A percentile compares a stretch with the other conserved stretches of the same genome.
Conservation (phyloP, 75 land plant species). For the Picea sitchensis region DNA sequence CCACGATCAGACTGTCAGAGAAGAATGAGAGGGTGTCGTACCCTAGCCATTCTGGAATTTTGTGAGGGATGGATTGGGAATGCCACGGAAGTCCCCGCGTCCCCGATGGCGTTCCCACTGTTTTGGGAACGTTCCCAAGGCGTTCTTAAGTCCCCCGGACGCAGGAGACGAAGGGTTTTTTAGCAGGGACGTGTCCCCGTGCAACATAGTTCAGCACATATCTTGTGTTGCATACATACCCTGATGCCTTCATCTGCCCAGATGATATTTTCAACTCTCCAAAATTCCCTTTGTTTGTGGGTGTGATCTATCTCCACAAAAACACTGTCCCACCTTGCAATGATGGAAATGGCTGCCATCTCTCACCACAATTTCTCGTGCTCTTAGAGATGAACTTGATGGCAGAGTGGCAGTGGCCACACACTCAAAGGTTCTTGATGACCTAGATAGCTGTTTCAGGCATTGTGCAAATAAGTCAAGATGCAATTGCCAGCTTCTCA, state of each 20-base stretch:
- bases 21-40: conserved; percentile 14
- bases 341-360: conserved; percentile 28
- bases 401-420: conserved; percentile 44
- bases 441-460: conserved; percentile 22
- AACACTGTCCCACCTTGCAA: too few species aligned
- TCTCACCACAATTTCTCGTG: conserved; percentile 31
- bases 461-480: conserved; percentile 29
- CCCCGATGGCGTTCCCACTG: too few species aligned
- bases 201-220: conserved; percentile 8
- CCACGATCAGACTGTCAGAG: too few species aligned
- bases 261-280: conserved; percentile 53
- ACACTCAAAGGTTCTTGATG: conserved; percentile 44
- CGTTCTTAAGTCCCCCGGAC: conserved; percentile 4
- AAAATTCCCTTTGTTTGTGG: conserved; percentile 24
- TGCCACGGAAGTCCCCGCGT: too few species aligned
- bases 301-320: conserved; percentile 26
- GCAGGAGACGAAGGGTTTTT: too few species aligned
- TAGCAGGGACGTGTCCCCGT: too few species aligned
- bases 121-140: too few species aligned
- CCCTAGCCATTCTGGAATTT: conserved; percentile 45
- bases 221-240: conserved; percentile 35
- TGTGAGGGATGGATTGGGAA: neutral
- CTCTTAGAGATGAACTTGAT: conserved; percentile 36
- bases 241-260: conserved; percentile 54
- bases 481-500: conserved; percentile 61